Conservation (phyloP, 345 rosid genomes). For the Ceriops decandra region DNA sequence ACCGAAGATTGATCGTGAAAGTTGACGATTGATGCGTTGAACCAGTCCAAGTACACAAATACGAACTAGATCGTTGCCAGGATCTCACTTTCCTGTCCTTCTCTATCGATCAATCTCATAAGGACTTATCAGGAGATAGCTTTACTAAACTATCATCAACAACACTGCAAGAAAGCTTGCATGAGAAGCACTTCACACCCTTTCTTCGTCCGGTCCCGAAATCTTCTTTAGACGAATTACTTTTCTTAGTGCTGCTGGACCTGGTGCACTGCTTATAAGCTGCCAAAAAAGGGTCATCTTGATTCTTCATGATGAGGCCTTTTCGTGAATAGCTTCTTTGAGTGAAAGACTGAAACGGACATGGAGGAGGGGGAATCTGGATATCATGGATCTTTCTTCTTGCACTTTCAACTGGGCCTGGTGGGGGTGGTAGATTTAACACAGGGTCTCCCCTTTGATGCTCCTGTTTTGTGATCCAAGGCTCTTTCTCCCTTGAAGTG, state of each 20-base stretch:
- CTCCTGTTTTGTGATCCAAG: conserved; percentile 24
- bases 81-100: not conserved
- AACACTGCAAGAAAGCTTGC: conserved; percentile 40
- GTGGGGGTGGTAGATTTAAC: conserved; percentile 39
- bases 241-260: conserved; percentile 22
- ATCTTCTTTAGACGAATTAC: conserved; percentile 7
- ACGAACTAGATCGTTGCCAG: no score
- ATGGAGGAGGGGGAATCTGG: conserved; percentile 40
- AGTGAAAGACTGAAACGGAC: conserved; percentile 34
- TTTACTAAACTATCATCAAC: conserved; percentile 35
- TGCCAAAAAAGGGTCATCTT: conserved; percentile 44
- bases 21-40: not conserved
- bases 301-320: conserved; percentile 12
- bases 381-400: conserved; percentile 16
- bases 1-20: no score
- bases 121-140: conserved; percentile 26
- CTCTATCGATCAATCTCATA: conserved; percentile 11
- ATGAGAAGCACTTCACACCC: conserved; percentile 26
- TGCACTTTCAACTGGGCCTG: conserved; percentile 21
- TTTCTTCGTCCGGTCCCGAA: conserved; percentile 16
- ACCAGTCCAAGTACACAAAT: not conserved
- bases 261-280: conserved; percentile 49
- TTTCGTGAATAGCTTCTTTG: conserved; percentile 28
- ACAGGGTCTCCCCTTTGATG: not conserved
- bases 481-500: conserved; percentile 38